phyloP scores from a whole-genome alignment of 2,329 filamentous ascomycete species.

The Fusarium palustre region DNA sequence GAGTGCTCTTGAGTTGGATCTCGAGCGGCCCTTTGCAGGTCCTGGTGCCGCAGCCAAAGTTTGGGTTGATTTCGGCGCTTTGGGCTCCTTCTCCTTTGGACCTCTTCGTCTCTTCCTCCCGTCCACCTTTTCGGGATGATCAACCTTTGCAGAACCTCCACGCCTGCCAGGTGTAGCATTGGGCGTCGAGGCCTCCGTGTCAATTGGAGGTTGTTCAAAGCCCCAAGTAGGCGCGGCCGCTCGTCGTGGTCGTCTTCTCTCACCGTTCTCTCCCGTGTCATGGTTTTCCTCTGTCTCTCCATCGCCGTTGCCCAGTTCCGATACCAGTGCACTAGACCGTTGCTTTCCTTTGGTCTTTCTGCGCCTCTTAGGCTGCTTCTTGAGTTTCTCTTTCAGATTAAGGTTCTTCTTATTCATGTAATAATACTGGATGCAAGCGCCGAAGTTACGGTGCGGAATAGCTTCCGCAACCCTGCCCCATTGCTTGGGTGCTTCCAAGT shows the following conservation, averaged over 20 bases:
- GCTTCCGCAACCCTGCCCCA: slow-evolving; percentile 81
- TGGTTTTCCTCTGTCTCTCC: slow-evolving; percentile 67
- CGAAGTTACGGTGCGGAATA: slow-evolving; percentile 76
- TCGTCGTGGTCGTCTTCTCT: slow-evolving; percentile 70
- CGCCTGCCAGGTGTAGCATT: slow-evolving; percentile 69
- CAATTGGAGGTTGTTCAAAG: slow-evolving; percentile 68
- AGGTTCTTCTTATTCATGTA: slow-evolving; percentile 82
- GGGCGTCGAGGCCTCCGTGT: slow-evolving; percentile 70
- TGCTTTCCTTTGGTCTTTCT: slow-evolving; percentile 70
- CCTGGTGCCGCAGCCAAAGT: slow-evolving; percentile 61
- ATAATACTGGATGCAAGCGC: slow-evolving; percentile 86
- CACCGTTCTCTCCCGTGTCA: slow-evolving; percentile 69
- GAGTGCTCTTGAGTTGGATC: slow-evolving; percentile 65
- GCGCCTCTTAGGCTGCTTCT: slow-evolving; percentile 70
- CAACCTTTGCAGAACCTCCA: slow-evolving; percentile 58
- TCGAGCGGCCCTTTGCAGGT: slow-evolving; percentile 62
- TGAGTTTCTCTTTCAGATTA: slow-evolving; percentile 81
- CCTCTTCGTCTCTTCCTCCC: slow-evolving; percentile 55
- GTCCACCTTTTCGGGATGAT: slow-evolving; percentile 60
- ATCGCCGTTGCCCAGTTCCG: slow-evolving; percentile 72
- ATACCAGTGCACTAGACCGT: slow-evolving; percentile 72
- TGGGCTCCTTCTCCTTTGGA: slow-evolving; percentile 57
- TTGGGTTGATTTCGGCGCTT: slow-evolving; percentile 56
- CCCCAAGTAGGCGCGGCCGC: slow-evolving; percentile 79
- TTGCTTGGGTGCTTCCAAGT: slow-evolving; percentile 82